Conservation (phyloP, 1,139 yeast genomes). For the Nakaseomyces kungkrabaensis region DNA sequence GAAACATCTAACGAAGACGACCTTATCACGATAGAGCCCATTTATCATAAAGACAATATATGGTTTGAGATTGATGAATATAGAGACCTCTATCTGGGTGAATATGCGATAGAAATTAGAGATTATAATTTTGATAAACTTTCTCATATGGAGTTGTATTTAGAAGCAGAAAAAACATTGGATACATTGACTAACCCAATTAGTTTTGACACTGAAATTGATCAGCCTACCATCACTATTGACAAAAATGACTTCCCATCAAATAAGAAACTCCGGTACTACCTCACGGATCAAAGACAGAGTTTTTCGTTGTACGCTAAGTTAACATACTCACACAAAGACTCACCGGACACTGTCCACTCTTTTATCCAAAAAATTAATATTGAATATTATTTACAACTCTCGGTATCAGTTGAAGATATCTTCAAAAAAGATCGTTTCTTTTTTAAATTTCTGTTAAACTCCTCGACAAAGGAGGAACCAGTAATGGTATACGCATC, state of each 20-base stretch:
- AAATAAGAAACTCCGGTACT: slow-evolving; percentile 9
- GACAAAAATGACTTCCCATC: slow-evolving; percentile 7
- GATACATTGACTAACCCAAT: slow-evolving; percentile 7
- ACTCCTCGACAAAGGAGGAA: slow-evolving; percentile 19
- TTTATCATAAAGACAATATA: slow-evolving; percentile 14
- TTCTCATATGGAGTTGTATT: slow-evolving; percentile 3
- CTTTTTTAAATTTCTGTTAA: slow-evolving; percentile 25
- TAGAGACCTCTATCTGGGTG: slow-evolving; percentile 13
- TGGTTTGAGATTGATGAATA: slow-evolving; percentile 13
- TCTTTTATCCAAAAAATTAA: slow-evolving; percentile 10
- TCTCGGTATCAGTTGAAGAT: slow-evolving; percentile 29
- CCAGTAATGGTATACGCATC: slow-evolving; percentile 20
- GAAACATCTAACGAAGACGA: slow-evolving; percentile 6
- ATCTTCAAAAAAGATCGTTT: slow-evolving; percentile 22
- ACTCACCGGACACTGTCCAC: slow-evolving; percentile 4
- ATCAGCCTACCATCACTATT: background rate
- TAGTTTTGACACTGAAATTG: slow-evolving; percentile 10
- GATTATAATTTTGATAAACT: background rate
- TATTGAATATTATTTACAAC: slow-evolving; percentile 19
- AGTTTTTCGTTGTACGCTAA: slow-evolving; percentile 12
- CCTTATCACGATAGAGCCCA: slow-evolving; percentile 10
- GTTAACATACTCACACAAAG: slow-evolving; percentile 7
- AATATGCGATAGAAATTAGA: slow-evolving; percentile 12
- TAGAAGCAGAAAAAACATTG: slow-evolving; percentile 9
- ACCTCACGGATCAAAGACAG: slow-evolving; percentile 10